These are phyloP conservation scores for Sporothrix variecibatus DNA, from an alignment of 2,329 filamentous ascomycete species.

Conservation along the genomic window DNA sequence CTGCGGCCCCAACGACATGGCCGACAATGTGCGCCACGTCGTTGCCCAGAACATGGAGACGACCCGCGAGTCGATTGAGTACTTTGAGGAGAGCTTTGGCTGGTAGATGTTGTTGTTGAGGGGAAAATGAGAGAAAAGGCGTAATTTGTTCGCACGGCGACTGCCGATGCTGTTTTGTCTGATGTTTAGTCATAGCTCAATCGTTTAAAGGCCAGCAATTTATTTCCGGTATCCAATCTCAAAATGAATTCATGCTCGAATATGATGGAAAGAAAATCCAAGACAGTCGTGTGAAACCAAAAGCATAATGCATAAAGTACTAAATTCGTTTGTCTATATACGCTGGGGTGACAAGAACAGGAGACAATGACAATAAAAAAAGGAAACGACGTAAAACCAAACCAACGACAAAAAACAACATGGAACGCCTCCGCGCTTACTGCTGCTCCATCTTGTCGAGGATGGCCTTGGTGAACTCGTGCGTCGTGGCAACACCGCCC, in stretches of 20 bases:
- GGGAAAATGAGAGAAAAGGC: neutral
- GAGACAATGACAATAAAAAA: neutral
- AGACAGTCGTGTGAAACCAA: neutral
- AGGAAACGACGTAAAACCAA: neutral
- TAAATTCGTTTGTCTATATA: constrained; percentile 26
- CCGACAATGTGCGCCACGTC: constrained; percentile 27
- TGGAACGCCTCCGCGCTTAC: constrained; percentile 41
- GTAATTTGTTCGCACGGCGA: no score
- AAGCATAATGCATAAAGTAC: constrained; percentile 20
- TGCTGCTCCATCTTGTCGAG: constrained; percentile 90
- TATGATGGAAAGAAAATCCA: neutral
- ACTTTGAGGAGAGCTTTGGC: constrained; percentile 33
- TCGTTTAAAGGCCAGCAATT: no score
- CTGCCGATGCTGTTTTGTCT: no score
- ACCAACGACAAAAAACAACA: neutral
- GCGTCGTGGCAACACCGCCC: constrained; percentile 85
- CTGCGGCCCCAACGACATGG: constrained; percentile 29
- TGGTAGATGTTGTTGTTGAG: constrained; percentile 29
- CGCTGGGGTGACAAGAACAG: constrained; percentile 21
- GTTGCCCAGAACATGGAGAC: constrained; percentile 26
- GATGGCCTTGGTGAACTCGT: constrained; percentile 94
- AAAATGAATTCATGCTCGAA: neutral
- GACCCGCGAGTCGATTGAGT: constrained; percentile 22
- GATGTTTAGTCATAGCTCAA: no score
- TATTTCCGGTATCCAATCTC: neutral